phyloP scores from a whole-genome alignment of 352 stramenopile species.

The Globisporangium radiosum region DNA sequence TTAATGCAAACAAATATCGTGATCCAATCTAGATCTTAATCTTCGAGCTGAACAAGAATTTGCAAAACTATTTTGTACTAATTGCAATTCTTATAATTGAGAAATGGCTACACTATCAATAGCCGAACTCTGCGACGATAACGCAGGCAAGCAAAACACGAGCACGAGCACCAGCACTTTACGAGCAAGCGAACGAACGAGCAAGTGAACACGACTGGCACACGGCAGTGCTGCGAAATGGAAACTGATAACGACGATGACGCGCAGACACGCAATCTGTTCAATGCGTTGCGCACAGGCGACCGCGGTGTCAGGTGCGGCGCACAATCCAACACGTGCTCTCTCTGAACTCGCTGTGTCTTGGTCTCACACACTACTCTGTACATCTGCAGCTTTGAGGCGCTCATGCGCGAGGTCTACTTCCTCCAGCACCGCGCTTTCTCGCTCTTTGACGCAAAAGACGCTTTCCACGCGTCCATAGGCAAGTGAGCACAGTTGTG shows the following conservation, averaged over 20 bases:
- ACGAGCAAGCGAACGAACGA: too few relatives aligned
- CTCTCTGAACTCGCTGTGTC: neutral
- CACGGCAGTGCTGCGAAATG: neutral
- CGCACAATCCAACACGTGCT: neutral
- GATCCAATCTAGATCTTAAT: too few relatives aligned
- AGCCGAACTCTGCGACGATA: too few relatives aligned
- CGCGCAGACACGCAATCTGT: slow-evolving; percentile 35
- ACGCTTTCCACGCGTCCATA: slow-evolving; percentile 53
- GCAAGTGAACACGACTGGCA: too few relatives aligned
- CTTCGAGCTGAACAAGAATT: too few relatives aligned
- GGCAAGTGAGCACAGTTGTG: slow-evolving; percentile 10
- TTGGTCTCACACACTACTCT: too few relatives aligned
- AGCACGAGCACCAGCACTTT: too few relatives aligned
- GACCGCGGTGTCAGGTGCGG: slow-evolving; percentile 43
- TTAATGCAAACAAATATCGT: too few relatives aligned
- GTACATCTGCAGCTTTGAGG: slow-evolving; percentile 23
- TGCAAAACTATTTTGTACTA: too few relatives aligned
- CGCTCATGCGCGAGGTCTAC: slow-evolving; percentile 39
- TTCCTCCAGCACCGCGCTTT: slow-evolving; percentile 60
- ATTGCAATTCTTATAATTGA: too few relatives aligned
- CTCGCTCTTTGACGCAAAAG: slow-evolving; percentile 57
- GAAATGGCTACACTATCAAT: too few relatives aligned
- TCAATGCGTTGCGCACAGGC: slow-evolving; percentile 39
- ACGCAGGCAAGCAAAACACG: too few relatives aligned
- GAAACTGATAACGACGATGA: slow-evolving; percentile 29